Conservation (phyloP, 2,329 filamentous ascomycete species). For the Clathrospora elynae region DNA sequence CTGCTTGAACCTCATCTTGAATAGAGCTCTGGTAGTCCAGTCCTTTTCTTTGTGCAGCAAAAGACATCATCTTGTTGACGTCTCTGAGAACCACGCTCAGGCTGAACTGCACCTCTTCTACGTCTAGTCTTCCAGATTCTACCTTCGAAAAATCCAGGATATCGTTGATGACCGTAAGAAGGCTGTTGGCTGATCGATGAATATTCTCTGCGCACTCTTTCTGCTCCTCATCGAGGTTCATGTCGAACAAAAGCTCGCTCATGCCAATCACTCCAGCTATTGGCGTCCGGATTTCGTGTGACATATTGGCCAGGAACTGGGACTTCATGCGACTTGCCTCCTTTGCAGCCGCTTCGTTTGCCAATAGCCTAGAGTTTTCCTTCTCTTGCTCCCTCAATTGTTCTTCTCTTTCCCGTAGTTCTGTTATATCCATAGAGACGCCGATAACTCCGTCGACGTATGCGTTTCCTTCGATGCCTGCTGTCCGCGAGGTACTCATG, state of each 20-base stretch:
- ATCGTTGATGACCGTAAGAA: slow-evolving; percentile 88
- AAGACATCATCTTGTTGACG: slow-evolving; percentile 84
- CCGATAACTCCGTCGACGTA: slow-evolving; percentile 74
- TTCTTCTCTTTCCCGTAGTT: slow-evolving; percentile 67
- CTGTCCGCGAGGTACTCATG: slow-evolving; percentile 59
- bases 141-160: slow-evolving; percentile 90
- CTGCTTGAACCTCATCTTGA: slow-evolving; percentile 64
- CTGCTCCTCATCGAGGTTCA: slow-evolving; percentile 70
- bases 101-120: slow-evolving; percentile 81
- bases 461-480: slow-evolving; percentile 57
- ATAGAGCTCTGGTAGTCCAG: slow-evolving; percentile 72
- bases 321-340: slow-evolving; percentile 81
- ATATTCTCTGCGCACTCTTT: slow-evolving; percentile 78
- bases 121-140: slow-evolving; percentile 75
- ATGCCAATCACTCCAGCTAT: slow-evolving; percentile 82
- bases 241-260: slow-evolving; percentile 74
- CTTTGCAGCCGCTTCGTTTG: slow-evolving; percentile 77
- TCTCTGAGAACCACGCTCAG: slow-evolving; percentile 75
- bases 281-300: slow-evolving; percentile 77
- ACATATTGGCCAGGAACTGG: slow-evolving; percentile 81
- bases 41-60: slow-evolving; percentile 80
- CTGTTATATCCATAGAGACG: slow-evolving; percentile 79
- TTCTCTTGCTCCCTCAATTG: slow-evolving; percentile 67
- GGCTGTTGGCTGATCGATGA: slow-evolving; percentile 76
- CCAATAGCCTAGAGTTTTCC: slow-evolving; percentile 72